A percentile compares a stretch with the other conserved stretches of the same genome.
phyloP scores from a whole-genome alignment of 2,329 filamentous ascomycete species.

The Penicillium sp. region DNA sequence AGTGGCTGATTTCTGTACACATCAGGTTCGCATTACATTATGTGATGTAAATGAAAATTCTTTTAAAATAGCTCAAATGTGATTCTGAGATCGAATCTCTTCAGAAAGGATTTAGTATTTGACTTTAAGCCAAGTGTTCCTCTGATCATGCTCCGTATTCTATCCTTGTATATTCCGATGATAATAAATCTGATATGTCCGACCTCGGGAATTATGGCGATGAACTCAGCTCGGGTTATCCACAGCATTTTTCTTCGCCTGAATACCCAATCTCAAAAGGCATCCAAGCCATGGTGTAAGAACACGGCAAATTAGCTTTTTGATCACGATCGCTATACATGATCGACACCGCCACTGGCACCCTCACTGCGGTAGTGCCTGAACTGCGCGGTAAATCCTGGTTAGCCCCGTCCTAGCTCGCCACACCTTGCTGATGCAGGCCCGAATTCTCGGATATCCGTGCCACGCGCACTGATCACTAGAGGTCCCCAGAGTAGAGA shows the following conservation, averaged over 20 bases:
- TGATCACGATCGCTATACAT: conserved; percentile 4
- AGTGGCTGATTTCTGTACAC: background rate
- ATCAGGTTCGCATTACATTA: background rate
- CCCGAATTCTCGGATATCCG: background rate
- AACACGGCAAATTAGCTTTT: background rate
- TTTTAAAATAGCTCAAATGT: background rate
- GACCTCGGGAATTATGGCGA: background rate
- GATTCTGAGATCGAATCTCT: background rate
- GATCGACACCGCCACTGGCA: background rate
- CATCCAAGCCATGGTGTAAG: conserved; percentile 15
- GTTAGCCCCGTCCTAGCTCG: conserved; percentile 5
- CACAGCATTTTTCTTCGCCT: background rate
- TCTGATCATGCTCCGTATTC: background rate
- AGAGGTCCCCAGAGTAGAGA: background rate
- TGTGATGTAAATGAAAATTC: background rate
- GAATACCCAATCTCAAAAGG: background rate
- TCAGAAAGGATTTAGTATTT: background rate
- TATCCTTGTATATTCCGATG: background rate
- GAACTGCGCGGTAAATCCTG: conserved; percentile 18
- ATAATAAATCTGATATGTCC: background rate
- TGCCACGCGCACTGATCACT: background rate
- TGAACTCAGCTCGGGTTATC: background rate
- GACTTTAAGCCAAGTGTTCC: background rate
- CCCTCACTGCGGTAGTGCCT: conserved; percentile 9
- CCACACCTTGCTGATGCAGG: conserved; percentile 14